These are phyloP conservation scores for Porcisia hertigi DNA, from an alignment of 208 protist genomes.

Conservation along the genomic window DNA sequence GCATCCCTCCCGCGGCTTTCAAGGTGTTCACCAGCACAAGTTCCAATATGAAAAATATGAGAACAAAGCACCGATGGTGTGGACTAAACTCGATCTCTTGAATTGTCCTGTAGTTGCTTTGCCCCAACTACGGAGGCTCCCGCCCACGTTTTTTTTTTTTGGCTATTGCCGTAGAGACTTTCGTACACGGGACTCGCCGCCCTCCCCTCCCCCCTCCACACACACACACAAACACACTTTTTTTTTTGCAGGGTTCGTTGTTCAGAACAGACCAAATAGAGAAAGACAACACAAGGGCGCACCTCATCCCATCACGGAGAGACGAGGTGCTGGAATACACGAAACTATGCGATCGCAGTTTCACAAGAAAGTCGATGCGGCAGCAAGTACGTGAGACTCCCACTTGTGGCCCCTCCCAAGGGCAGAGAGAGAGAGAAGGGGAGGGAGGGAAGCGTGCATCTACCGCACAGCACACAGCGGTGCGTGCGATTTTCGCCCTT, in stretches of 20 bases:
- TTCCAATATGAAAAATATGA: not conserved
- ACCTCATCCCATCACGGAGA: not conserved
- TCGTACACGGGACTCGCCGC: too few species aligned
- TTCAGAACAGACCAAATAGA: too few species aligned
- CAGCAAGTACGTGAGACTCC: not conserved
- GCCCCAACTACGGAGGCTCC: too few species aligned
- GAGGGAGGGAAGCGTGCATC: not conserved
- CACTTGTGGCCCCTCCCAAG: not conserved
- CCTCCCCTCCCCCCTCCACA: too few species aligned
- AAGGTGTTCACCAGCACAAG: too few species aligned
- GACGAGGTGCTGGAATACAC: not conserved
- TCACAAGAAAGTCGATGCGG: not conserved
- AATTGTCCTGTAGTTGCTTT: not conserved
- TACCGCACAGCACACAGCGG: not conserved
- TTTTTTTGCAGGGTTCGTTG: too few species aligned
- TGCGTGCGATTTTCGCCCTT: too few species aligned
- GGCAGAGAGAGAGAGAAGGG: too few species aligned
- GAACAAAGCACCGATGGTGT: too few species aligned
- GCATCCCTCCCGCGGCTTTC: not conserved
- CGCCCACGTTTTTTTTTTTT: not conserved
- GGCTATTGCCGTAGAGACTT: not conserved
- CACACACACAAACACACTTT: too few species aligned
- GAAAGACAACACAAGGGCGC: too few species aligned
- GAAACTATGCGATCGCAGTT: not conserved
- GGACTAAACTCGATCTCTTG: not conserved